These are phyloP conservation scores for Fusarium lyarnte DNA, from an alignment of 2,329 filamentous ascomycete species.

Conservation along the genomic window DNA sequence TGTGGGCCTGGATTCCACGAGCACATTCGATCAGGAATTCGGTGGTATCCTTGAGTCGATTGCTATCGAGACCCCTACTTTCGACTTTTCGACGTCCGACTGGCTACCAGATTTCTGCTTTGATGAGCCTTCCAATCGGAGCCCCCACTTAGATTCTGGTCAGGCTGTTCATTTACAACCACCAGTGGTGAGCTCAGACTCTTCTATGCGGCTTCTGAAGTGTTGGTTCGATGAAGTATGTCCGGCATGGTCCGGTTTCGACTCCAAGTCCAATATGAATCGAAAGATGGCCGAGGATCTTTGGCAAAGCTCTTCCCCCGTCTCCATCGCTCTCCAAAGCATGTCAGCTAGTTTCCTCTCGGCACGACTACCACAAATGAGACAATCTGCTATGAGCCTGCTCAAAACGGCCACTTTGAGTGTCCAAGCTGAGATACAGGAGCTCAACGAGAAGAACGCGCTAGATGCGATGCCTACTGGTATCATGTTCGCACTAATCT, in stretches of 20 bases:
- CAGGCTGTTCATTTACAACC: fast-evolving
- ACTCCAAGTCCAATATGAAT: background rate
- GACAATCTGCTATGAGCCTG: background rate
- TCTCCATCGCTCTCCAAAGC: background rate
- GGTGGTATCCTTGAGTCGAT: background rate
- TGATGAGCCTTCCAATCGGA: fast-evolving
- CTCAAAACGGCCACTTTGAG: background rate
- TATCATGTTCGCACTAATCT: background rate
- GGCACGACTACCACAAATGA: background rate
- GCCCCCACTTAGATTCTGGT: fast-evolving
- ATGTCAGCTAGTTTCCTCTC: background rate
- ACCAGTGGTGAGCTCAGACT: fast-evolving
- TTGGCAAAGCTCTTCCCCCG: background rate
- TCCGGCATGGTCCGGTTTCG: background rate
- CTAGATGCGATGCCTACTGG: fast-evolving
- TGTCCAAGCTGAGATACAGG: background rate
- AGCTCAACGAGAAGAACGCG: background rate
- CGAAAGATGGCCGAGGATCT: background rate
- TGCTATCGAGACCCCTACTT: fast-evolving
- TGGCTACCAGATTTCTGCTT: background rate
- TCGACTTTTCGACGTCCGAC: background rate
- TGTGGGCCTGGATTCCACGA: background rate
- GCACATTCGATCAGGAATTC: background rate
- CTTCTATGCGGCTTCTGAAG: background rate
- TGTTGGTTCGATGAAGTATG: background rate